Evolutionary conservation across 208 protist genomes (phyloP), one percentile per base, ranked within the genome.

Genomic region (Acanthamoeba royreba): DNA sequence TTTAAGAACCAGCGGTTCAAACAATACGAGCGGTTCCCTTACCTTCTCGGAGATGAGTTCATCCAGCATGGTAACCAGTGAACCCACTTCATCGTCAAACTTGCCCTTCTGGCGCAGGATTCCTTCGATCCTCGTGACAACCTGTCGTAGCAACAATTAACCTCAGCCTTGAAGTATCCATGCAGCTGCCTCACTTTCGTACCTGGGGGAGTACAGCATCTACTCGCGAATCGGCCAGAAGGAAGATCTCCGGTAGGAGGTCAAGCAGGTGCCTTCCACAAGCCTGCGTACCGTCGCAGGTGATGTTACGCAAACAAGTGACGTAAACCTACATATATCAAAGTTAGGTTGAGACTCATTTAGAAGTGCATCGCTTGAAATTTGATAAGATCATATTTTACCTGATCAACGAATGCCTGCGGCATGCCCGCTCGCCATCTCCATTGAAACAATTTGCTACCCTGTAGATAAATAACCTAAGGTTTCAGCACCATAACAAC

Each of bases 21-120:
- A 15, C 66, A 66, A 72, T 11, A 35, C 17, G 61, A 72, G 61
- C 28, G 22, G 13, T 4, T 22, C 1, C 1, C 69, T 11, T 11
- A 81, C 81, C 87, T 77, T 72, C 31, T 92, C 87, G 22, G 33
- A 49, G 7, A 92, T n/a, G 22, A 92, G 55, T 33, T 92, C 87
- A 74, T 92, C 87, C 55, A 92, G 46, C 87, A 92, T 92, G 38
- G 40, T 28, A 9, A 92, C 87, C 0, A 92, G 55, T 53, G 87
- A 49, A 40, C 46, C 45, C 42, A 77, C 87, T 15, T 92, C 87
- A 25, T 69, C 55, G n/a, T 55, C 33, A 22, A 77, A 52, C 55
- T 77, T 92, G 53, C 87, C 87, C 33, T 69, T 92, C 22, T n/a
- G 4, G 4, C 47, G 17, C 4, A 92, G 58, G 25, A 92, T 22